phyloP scores from a whole-genome alignment of 176 grass and related monocot genomes.

The Alopecurus myosuroides region DNA sequence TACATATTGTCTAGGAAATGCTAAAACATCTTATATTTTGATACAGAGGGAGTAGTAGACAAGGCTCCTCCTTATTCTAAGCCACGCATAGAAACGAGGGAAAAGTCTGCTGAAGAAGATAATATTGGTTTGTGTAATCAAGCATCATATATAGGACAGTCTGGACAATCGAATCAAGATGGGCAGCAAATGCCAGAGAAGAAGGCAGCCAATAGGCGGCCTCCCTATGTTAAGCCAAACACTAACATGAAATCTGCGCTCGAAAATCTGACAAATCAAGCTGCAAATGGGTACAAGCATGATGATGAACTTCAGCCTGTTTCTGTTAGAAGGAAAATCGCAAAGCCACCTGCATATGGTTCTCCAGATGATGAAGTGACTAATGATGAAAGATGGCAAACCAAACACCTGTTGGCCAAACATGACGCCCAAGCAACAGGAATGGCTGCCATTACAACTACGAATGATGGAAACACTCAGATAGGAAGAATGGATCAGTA shows the following conservation, averaged over 20 bases:
- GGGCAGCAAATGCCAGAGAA: conserved; percentile 29
- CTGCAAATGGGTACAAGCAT: conserved; percentile 10
- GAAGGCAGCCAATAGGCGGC: conserved; percentile 34
- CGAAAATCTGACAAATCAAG: conserved; percentile 7
- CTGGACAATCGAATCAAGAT: conserved; percentile 16
- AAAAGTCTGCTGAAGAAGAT: conserved; percentile 35
- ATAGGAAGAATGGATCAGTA: conserved; percentile 25
- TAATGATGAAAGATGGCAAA: conserved; percentile 28
- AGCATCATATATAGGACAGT: conserved; percentile 9
- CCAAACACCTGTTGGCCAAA: conserved; percentile 23
- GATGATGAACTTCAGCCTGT: no score
- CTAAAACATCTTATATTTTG: no score
- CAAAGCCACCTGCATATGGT: no score
- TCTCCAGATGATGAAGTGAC: no score
- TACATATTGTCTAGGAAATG: no score
- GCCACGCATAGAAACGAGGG: conserved; percentile 11
- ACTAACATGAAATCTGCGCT: not conserved
- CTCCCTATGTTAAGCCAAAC: conserved; percentile 72
- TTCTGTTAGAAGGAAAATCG: no score
- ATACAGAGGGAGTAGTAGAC: no score
- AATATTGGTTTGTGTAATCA: not conserved
- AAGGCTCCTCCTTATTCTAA: conserved; percentile 70
- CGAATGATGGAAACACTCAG: conserved; percentile 31
- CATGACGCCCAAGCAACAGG: conserved; percentile 45
- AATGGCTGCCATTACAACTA: conserved; percentile 30